Evolutionary conservation across 495 filamentous ascomycete species (phyloP), one percentile per base, ranked within the genome.

Genomic region (Aspergillus indologenus): DNA sequence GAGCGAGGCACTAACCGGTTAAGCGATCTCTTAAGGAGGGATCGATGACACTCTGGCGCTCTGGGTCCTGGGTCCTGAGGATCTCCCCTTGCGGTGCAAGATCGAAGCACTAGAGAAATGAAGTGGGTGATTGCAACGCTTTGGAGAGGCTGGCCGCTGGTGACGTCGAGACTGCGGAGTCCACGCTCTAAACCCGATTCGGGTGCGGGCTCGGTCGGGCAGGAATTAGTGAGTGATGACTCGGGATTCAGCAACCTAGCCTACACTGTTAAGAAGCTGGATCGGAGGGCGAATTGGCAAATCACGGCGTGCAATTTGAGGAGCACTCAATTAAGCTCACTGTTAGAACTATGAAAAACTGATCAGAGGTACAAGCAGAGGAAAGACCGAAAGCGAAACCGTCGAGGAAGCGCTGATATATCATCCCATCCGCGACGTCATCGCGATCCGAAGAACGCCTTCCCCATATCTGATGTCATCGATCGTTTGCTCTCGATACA

Each of bases 121-220:
- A 64, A 47, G 52, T 43, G 44, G 52, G 48, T 45, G 47, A 23
- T 53, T 47, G 56, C 50, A 49, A 58, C 34, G 55, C 47, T 43
- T 19, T 40, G 31, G 46, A n/a, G 34, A 46, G 48, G 53, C 43
- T 66, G 61, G 70, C 74, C 44, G 53, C 43, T 66, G 61, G 70
- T 76, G 73, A 76, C 73, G 73, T 76, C 71, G 73, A 68, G 67
- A 71, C 68, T 68, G 57, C 49, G 57, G 43, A 49, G 44, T 54
- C 31, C 29, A 58, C 23, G 50, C 26, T 29, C 40, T 58, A 60
- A 70, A 57, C 68, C 65, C 58, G 40, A 63, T 68, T 66, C 22
- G 65, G 71, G 47, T 22, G 53, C 61, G 29, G 56, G 47, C 49
- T 53, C 57, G 58, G 21, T 40, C 61, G 21, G 40, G 29, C 45